A percentile compares a stretch with the other conserved stretches of the same genome.
Conservation (phyloP, 768 basidiomycete species). For the Agaricus sinodeliciosus region DNA sequence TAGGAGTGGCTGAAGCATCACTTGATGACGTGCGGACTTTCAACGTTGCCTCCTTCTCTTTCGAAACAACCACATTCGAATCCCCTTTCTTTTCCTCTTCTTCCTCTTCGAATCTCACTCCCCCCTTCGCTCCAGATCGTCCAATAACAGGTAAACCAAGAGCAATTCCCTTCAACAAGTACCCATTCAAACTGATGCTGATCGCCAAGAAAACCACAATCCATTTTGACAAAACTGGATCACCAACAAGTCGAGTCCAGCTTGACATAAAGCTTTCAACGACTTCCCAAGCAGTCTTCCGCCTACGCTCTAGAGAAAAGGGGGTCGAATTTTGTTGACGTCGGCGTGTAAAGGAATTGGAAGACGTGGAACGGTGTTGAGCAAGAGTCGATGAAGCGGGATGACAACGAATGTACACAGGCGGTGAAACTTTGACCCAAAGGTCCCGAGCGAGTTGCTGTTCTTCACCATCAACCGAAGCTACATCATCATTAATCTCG, state of each 20-base stretch:
- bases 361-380: background rate
- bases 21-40: background rate
- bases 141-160: slow-evolving; percentile 36
- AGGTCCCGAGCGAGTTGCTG: slow-evolving; percentile 27
- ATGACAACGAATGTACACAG: slow-evolving; percentile 47
- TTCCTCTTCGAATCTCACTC: slow-evolving; percentile 24
- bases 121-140: slow-evolving; percentile 16
- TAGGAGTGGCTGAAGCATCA: background rate
- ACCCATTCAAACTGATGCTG: slow-evolving; percentile 87
- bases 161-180: slow-evolving; percentile 81
- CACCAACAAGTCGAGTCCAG: slow-evolving; percentile 89
- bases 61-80: background rate
- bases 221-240: slow-evolving; percentile 92
- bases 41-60: background rate
- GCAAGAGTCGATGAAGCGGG: slow-evolving; percentile 16
- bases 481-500: slow-evolving; percentile 6
- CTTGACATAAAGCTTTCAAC: slow-evolving; percentile 84
- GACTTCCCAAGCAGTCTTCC: slow-evolving; percentile 35
- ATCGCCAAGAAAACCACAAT: slow-evolving; percentile 84
- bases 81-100: slow-evolving; percentile 15
- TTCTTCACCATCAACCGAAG: slow-evolving; percentile 9
- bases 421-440: slow-evolving; percentile 57
- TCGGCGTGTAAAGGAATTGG: slow-evolving; percentile 1
- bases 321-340: background rate
- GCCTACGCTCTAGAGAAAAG: background rate